Evolutionary conservation across 257 asterid species (phyloP).

Genomic region (Jacaranda copaia): DNA sequence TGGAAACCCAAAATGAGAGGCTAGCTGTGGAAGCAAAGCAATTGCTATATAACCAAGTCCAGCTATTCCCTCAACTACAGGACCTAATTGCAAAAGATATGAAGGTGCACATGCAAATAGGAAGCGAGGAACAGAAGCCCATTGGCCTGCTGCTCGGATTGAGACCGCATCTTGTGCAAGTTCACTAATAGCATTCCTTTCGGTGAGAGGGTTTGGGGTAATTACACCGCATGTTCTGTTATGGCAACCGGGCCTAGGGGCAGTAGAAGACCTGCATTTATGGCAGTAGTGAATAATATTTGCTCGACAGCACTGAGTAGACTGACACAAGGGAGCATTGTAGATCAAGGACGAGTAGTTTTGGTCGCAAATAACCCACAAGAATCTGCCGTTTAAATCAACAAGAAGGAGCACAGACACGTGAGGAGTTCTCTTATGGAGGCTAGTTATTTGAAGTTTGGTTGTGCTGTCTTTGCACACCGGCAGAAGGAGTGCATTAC

Average conservation of each 20-base stretch:
- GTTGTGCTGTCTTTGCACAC: conserved; percentile 8
- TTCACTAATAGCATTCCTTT: conserved; percentile 39
- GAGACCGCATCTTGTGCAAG: conserved; percentile 54
- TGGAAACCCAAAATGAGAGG: conserved; percentile 56
- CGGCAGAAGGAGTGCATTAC: conserved; percentile 1
- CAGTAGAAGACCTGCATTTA: conserved; percentile 31
- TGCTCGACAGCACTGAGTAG: conserved; percentile 49
- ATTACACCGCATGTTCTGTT: conserved; percentile 62
- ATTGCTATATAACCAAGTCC: conserved; percentile 50
- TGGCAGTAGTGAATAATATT: conserved; percentile 54
- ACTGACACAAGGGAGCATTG: conserved; percentile 57
- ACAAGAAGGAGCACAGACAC: conserved; percentile 45
- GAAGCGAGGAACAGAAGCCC: conserved; percentile 39
- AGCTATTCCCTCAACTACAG: conserved; percentile 57
- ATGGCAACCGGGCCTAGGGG: conserved; percentile 60
- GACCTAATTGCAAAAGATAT: conserved; percentile 45
- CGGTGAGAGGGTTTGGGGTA: conserved; percentile 51
- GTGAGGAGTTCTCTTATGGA: conserved; percentile 51
- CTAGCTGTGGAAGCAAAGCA: conserved; percentile 57
- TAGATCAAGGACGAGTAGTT: conserved; percentile 54
- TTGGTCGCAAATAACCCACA: conserved; percentile 49
- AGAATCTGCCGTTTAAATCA: conserved; percentile 53
- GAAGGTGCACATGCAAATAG: conserved; percentile 59
- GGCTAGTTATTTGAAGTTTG: conserved; percentile 28
- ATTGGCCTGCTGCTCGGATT: conserved; percentile 37